Percentiles rank a stretch among this genome's conserved stretches.
Evolutionary conservation across 75 land plant genomes (phyloP).

Genomic region (Ceratopteris richardii): DNA sequence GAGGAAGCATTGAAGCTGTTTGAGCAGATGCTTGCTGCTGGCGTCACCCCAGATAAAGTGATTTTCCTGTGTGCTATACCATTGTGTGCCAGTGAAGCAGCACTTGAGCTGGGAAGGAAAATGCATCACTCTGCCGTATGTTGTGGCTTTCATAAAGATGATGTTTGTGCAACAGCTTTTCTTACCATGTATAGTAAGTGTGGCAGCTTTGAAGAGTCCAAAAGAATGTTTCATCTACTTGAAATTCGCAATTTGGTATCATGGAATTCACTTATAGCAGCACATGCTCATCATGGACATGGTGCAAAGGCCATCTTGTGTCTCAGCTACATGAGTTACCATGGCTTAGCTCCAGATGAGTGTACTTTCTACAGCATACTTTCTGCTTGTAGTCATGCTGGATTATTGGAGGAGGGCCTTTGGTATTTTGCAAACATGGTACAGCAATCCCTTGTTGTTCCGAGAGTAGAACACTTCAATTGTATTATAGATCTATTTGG

Average conservation of each 20-base stretch:
- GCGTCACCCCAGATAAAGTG: slow-evolving; percentile 17
- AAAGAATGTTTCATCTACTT: slow-evolving; percentile 1
- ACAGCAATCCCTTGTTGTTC: neutral
- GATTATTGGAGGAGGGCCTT: slow-evolving; percentile 7
- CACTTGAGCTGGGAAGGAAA: slow-evolving; percentile 4
- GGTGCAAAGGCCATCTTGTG: neutral
- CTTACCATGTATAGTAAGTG: slow-evolving; percentile 19
- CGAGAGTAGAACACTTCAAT: slow-evolving; percentile 9
- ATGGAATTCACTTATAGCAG: slow-evolving; percentile 12
- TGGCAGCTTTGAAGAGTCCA: slow-evolving; percentile 13
- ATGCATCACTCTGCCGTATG: neutral
- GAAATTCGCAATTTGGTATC: slow-evolving; percentile 3
- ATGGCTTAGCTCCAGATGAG: slow-evolving; percentile 12
- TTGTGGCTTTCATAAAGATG: neutral
- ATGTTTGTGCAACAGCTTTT: slow-evolving; percentile 1
- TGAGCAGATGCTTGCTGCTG: slow-evolving; percentile 20
- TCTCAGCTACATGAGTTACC: slow-evolving; percentile 10
- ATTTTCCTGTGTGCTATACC: slow-evolving; percentile 16
- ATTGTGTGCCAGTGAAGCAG: slow-evolving; percentile 8
- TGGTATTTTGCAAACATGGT: slow-evolving; percentile 9
- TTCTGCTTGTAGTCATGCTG: slow-evolving; percentile 20
- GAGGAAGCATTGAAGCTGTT: slow-evolving; percentile 24
- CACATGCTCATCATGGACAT: slow-evolving; percentile 6
- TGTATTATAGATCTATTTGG: slow-evolving; percentile 15
- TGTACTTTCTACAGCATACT: slow-evolving; percentile 15